Evolutionary conservation across 2,329 filamentous ascomycete species (phyloP), one percentile per base, ranked within the genome.

Genomic region (Pseudopithomyces chartarum): DNA sequence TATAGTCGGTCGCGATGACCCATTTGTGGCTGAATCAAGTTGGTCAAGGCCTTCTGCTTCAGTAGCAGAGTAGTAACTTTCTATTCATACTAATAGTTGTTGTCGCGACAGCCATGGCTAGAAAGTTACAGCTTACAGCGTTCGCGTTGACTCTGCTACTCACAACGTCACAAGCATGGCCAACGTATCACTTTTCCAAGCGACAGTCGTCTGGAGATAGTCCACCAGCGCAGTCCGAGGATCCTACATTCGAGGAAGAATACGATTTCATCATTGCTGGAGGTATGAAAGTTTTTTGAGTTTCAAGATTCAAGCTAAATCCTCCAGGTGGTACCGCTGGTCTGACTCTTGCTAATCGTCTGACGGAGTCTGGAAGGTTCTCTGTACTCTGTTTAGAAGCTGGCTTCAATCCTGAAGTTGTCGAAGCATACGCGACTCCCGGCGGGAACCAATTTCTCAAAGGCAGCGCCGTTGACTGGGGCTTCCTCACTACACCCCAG

Each of bases 391-490:
- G 63, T 12, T 58, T 69, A 1, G 66, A 70, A 55, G 62, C 58
- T 12, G 67, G 66, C 2, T 57, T 56, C 6, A 55, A 50, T 38
- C 65, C 65, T 20, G 57, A 58, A 39, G 52, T 58, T 11, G 69
- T 72, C n/a, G 50, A 61, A 6, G 58, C 69, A 6, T 69, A 71
- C 36, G 56, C 69, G 26, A 63, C 63, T 23, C 68, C 67, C 13
- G 67, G 69, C 2, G 71, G 64, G 13, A 65, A 70, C 23, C 67
- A 70, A 42, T 65, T 70, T 34, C 54, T 71, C 45, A 62, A 65
- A 53, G 64, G 68, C 17, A 69, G 64, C 12, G 52, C 64, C 3
- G 61, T 74, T 22, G 70, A 74, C 43, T 75, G 69, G 69, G 64
- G 58, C 1, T 64, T 72, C 33, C 39, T 60, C 2, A 73, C 69